Base-by-base conservation (phyloP, 2,329 filamentous ascomycete genomes). In the Metarhizium sp. region DNA sequence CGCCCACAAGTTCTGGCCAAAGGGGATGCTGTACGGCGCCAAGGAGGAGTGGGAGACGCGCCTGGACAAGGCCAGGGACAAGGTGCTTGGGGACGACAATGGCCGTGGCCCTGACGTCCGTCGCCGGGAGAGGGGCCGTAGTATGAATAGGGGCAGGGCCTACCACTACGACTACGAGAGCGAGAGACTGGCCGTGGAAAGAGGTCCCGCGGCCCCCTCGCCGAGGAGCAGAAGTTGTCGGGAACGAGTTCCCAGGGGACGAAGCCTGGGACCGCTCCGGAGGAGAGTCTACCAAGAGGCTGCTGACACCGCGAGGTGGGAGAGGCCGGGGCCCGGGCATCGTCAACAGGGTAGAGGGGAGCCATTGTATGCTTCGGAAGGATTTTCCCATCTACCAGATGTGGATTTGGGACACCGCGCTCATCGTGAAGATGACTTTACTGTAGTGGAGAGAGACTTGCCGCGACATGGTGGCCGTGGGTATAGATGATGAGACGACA, bases 1-100 rank as follows among this genome's bases (percentile, higher is more conserved):
- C 42, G 66, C 68, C 43, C 67, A 67, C 59, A 69, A 67, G 54
- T 60, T 69, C 59, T 72, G 69, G 69, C 67, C 67, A 34, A 69
- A 69, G 58, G 62, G 63, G 6, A 58, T 63, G 46, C 38, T 64
- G 20, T 60, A 67, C 53, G 63, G 64, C 13, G 66, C 61, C 18
- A 60, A 65, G 32, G 63, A 69, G 11, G 61, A 67, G 18, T 70
- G 68, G 67, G 65, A 66, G 51, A 54, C 45, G 25, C 25, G 25
- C 25, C 25, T 25, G 25, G 25, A 4, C 36, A 57, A 29, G 53
- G 53, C 25, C 20, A 30, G 32, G 52, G 49, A 50, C n/a, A 55
- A 46, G 53, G 38, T 55, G 4, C 14, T 34, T 2, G 47, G 48
- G 14, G 52, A 58, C 47, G 50, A 50, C 3, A 49, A 53, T 6